Conservation (phyloP, 495 filamentous ascomycete species). For the Evernia prunastri region DNA sequence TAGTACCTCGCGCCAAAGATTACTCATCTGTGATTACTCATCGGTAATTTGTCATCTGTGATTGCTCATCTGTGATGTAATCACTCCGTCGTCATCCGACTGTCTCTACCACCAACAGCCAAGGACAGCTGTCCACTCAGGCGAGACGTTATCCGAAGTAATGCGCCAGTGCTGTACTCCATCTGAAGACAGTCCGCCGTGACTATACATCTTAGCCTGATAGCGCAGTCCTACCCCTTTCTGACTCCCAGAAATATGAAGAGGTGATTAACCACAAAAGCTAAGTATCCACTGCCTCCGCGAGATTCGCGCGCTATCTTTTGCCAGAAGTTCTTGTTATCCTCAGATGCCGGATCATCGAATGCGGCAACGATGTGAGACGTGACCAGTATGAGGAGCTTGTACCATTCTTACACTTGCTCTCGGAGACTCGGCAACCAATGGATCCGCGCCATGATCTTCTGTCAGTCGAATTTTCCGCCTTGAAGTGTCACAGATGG, state of each 20-base stretch:
- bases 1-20: too few species aligned
- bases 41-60: too few species aligned
- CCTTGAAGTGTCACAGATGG: slow-evolving; percentile 46
- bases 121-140: slow-evolving; percentile 29
- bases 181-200: slow-evolving; percentile 21
- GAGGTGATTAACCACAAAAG: slow-evolving; percentile 43
- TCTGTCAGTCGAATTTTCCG: slow-evolving; percentile 36
- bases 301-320: slow-evolving; percentile 24
- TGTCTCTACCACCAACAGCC: too few species aligned
- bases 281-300: slow-evolving; percentile 29
- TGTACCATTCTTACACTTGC: slow-evolving; percentile 29
- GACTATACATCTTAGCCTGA: too few species aligned
- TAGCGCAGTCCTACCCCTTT: slow-evolving; percentile 30
- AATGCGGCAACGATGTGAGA: slow-evolving; percentile 28
- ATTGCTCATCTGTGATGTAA: too few species aligned
- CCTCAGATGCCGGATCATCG: slow-evolving; percentile 21
- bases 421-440: slow-evolving; percentile 35
- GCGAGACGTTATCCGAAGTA: slow-evolving; percentile 24
- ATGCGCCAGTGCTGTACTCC: slow-evolving; percentile 23
- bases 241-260: slow-evolving; percentile 43
- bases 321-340: slow-evolving; percentile 39
- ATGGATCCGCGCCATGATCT: slow-evolving; percentile 31
- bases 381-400: slow-evolving; percentile 28
- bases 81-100: too few species aligned
- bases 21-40: too few species aligned